Evolutionary conservation across 331 rosid genomes (phyloP).

Genomic region (Stylosanthes scabra): DNA sequence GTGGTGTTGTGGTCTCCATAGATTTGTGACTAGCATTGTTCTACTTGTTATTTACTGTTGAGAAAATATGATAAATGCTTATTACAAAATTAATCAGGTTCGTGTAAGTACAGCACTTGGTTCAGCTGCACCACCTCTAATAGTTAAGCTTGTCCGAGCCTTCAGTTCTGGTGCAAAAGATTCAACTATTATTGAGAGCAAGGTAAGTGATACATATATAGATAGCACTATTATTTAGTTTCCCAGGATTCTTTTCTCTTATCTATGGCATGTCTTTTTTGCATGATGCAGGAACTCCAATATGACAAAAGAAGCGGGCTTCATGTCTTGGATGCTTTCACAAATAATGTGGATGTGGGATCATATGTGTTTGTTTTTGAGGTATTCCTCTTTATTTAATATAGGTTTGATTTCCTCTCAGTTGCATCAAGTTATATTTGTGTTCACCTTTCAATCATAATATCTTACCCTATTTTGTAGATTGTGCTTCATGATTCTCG

Average conservation of each 20-base stretch:
- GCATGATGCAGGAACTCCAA: constrained; percentile 75
- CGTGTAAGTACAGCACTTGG: constrained; percentile 90
- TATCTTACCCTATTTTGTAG: constrained; percentile 51
- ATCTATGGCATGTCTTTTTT: constrained; percentile 32
- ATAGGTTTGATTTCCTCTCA: constrained; percentile 24
- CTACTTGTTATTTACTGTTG: constrained; percentile 13
- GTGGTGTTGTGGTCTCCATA: constrained; percentile 26
- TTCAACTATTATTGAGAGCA: constrained; percentile 63
- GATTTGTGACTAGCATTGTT: constrained; percentile 17
- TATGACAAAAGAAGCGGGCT: constrained; percentile 63
- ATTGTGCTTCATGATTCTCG: constrained; percentile 67
- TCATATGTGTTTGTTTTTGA: constrained; percentile 75
- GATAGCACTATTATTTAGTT: not conserved
- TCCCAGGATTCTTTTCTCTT: constrained; percentile 4
- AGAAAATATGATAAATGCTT: constrained; percentile 33
- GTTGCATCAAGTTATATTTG: constrained; percentile 37
- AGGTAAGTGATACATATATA: constrained; percentile 49
- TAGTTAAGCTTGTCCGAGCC: constrained; percentile 82
- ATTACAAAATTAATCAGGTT: constrained; percentile 64
- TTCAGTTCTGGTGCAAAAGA: constrained; percentile 67
- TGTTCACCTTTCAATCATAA: constrained; percentile 24
- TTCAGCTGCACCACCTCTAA: constrained; percentile 82
- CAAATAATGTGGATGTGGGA: constrained; percentile 76
- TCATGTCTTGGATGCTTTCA: constrained; percentile 70
- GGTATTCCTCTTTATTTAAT: constrained; percentile 54